Conservation (phyloP, 2,329 filamentous ascomycete species). For the Pyrenophora tritici-repentis region DNA sequence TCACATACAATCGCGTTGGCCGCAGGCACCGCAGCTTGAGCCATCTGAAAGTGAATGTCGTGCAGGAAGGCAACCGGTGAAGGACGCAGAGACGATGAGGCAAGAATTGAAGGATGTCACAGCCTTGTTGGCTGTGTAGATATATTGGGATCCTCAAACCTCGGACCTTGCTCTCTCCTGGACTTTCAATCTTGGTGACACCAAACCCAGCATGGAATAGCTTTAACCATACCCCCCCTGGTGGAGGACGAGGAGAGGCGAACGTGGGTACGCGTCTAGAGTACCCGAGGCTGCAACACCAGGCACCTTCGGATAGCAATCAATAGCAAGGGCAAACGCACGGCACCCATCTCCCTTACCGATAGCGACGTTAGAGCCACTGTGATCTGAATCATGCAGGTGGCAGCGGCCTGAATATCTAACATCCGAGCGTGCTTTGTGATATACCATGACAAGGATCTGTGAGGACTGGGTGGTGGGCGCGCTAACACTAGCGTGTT, state of each 20-base stretch:
- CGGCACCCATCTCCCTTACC: too few species aligned
- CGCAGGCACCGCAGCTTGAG: neutral
- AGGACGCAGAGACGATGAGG: neutral
- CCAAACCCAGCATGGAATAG: conserved; percentile 1
- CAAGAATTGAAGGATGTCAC: neutral
- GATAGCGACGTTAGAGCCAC: too few species aligned
- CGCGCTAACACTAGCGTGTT: too few species aligned
- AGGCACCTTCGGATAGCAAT: neutral
- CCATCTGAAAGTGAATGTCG: conserved; percentile 3
- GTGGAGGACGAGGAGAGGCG: neutral
- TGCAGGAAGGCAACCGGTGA: neutral
- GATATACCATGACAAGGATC: too few species aligned
- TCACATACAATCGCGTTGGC: neutral
- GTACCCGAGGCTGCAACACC: neutral
- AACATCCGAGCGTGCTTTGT: too few species aligned
- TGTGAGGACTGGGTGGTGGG: too few species aligned
- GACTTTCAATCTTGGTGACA: neutral
- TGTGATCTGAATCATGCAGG: too few species aligned
- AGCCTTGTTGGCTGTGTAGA: neutral
- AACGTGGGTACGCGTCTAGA: neutral
- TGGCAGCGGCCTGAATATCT: too few species aligned
- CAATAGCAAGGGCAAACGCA: too few species aligned
- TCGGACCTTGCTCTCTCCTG: neutral
- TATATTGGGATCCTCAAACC: neutral
- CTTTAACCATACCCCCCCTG: neutral